Evolutionary conservation across 768 basidiomycete species (phyloP).

Genomic region (Ephemerocybe angulata): DNA sequence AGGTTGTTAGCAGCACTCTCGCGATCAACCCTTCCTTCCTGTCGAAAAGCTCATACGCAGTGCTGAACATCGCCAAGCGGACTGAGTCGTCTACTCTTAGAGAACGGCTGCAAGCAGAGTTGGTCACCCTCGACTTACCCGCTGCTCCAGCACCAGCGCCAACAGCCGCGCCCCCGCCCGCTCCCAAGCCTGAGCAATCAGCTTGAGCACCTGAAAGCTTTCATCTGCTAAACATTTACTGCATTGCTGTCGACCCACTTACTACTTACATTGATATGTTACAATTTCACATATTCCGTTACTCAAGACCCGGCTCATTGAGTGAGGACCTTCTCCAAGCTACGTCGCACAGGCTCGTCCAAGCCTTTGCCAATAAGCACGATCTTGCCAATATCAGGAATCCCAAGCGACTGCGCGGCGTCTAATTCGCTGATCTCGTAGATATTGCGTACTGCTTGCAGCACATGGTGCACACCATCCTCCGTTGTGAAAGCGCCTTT

Average conservation of each 20-base stretch:
- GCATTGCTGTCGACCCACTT: background rate
- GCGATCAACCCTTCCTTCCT: slow-evolving; percentile 87
- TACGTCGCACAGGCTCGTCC: slow-evolving; percentile 49
- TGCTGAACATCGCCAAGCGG: slow-evolving; percentile 35
- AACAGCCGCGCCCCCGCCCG: background rate
- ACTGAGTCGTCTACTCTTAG: slow-evolving; percentile 20
- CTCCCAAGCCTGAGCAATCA: slow-evolving; percentile 1
- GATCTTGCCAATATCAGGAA: slow-evolving; percentile 69
- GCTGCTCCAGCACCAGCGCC: background rate
- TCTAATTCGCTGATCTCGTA: slow-evolving; percentile 70
- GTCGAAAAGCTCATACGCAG: slow-evolving; percentile 54
- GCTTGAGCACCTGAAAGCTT: background rate
- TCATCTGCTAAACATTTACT: background rate
- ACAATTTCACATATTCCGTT: background rate
- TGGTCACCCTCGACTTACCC: slow-evolving; percentile 27
- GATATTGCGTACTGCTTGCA: slow-evolving; percentile 90
- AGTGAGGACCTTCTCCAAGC: slow-evolving; percentile 40
- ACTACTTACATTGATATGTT: slow-evolving; percentile 3
- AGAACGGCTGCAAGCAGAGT: slow-evolving; percentile 32
- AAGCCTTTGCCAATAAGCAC: slow-evolving; percentile 87
- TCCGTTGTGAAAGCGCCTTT: slow-evolving; percentile 74
- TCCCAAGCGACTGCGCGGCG: slow-evolving; percentile 33
- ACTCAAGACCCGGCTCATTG: background rate
- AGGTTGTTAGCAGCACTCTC: slow-evolving; percentile 75
- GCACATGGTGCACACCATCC: slow-evolving; percentile 58